phyloP scores from a whole-genome alignment of 1,284 basidiomycete species.

The Amylostereum areolatum region DNA sequence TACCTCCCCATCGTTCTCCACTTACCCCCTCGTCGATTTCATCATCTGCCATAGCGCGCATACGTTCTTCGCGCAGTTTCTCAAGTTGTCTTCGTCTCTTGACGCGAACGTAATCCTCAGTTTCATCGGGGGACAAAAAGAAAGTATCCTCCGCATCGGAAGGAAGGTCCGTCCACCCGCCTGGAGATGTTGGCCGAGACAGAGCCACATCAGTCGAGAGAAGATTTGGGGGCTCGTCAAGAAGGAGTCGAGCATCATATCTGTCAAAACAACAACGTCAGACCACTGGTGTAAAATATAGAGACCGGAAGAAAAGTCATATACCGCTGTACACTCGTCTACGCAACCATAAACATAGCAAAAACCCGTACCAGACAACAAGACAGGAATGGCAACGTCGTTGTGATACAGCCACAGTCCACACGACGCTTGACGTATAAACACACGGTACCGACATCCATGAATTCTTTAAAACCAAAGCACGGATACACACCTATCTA shows the following conservation, averaged over 20 bases:
- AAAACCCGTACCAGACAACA: no score
- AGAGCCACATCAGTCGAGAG: slow-evolving; percentile 10
- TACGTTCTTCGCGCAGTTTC: slow-evolving; percentile 51
- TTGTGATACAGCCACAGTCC: no score
- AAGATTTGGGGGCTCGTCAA: slow-evolving; percentile 40
- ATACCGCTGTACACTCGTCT: not conserved
- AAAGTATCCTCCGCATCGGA: slow-evolving; percentile 81
- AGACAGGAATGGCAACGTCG: no score
- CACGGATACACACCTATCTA: slow-evolving; percentile 53
- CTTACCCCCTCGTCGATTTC: slow-evolving; percentile 19
- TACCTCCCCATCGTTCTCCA: slow-evolving; percentile 58
- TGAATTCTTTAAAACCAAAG: not conserved
- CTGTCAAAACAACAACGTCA: slow-evolving; percentile 32
- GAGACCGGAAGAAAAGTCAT: slow-evolving; percentile 5
- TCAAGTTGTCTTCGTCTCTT: slow-evolving; percentile 65
- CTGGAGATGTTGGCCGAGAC: slow-evolving; percentile 34
- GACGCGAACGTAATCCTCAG: slow-evolving; percentile 56
- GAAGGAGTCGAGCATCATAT: slow-evolving; percentile 73
- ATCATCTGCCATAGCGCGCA: slow-evolving; percentile 51
- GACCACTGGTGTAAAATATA: slow-evolving; percentile 8
- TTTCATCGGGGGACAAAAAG: slow-evolving; percentile 63
- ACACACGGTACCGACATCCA: not conserved
- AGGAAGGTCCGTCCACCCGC: slow-evolving; percentile 76
- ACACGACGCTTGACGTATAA: not conserved
- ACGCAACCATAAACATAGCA: not conserved